Evolutionary conservation across 257 asterid species (phyloP).

Genomic region (Avicennia marina): DNA sequence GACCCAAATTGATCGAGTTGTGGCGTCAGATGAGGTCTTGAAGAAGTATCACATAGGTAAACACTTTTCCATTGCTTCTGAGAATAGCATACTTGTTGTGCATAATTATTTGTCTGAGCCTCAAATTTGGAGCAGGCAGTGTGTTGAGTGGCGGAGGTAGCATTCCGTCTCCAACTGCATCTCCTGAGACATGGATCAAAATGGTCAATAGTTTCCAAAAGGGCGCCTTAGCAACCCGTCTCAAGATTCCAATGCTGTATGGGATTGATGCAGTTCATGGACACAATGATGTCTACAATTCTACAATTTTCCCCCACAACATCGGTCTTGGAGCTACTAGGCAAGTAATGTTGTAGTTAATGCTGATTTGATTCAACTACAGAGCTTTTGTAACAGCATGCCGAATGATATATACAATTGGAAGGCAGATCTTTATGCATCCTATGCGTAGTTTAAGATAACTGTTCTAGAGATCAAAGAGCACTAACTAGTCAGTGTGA

Average conservation of each 20-base stretch:
- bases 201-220: slow-evolving; percentile 61
- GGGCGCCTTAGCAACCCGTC: slow-evolving; percentile 53
- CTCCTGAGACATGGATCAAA: slow-evolving; percentile 51
- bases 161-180: slow-evolving; percentile 44
- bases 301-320: slow-evolving; percentile 69
- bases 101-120: background rate
- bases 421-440: too few species aligned
- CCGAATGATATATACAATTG: too few species aligned
- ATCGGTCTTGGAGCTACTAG: slow-evolving; percentile 71
- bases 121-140: slow-evolving; percentile 42
- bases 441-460: too few species aligned
- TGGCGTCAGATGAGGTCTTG: slow-evolving; percentile 48
- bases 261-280: slow-evolving; percentile 79
- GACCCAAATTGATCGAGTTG: slow-evolving; percentile 52
- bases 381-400: too few species aligned
- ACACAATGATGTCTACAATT: slow-evolving; percentile 48
- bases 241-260: slow-evolving; percentile 59
- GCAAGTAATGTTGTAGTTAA: slow-evolving; percentile 19
- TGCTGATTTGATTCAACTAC: background rate
- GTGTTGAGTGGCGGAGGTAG: slow-evolving; percentile 73
- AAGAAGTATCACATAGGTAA: slow-evolving; percentile 45
- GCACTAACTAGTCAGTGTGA: too few species aligned
- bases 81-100: background rate
- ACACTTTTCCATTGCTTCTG: background rate
- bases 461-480: too few species aligned